Evolutionary conservation across 2,329 filamentous ascomycete genomes (phyloP), one percentile per base, ranked within the genome.

Genomic region (Amauroascus verrucosus): DNA sequence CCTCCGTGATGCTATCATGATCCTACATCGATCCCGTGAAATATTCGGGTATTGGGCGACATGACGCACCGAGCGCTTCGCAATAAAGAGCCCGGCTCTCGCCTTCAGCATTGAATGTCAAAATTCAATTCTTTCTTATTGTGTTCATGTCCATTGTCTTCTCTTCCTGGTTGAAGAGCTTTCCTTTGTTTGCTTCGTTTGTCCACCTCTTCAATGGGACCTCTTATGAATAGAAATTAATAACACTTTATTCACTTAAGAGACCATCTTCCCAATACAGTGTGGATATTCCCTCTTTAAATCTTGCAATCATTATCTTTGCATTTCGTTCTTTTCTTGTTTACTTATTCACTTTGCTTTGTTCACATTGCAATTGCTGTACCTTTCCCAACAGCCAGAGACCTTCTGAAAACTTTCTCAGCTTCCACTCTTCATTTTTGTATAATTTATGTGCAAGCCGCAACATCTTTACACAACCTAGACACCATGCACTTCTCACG

Each of bases 401-500:
- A 30, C 8, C 1, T 18, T 35, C 9, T 45, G 9, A 40, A 51
- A 2, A 13, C 20, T 26, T 20, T 32, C 14, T 22, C 11, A 45
- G 28, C 4, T n/a, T 11, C 24, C 43, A 9, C 26, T 47, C 47
- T 20, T 32, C 18, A 32, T 9, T 47, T 47, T 40, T 7, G 32
- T 13, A 7, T 32, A 43, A 9, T 41, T 38, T 20, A 45, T 47
- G 55, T 53, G 55, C 55, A 38, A 49, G 55, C 20, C 55, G 53
- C 49, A 48, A 28, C 45, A 16, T 24, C 16, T 22, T 38, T 46
- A 20, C 13, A 45, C 26, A 43, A 24, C 16, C 14, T n/a, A 46
- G 24, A 22, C 56, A 60, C 30, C 20, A 69, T 70, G 67, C 32
- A 65, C n/a, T 67, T 70, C 51, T 62, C 62, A 51, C 60, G 60